Percentiles rank a stretch among this genome's conserved stretches.
Conservation (phyloP, 2,329 filamentous ascomycete genomes). For the Lasiodiplodia theobromae region DNA sequence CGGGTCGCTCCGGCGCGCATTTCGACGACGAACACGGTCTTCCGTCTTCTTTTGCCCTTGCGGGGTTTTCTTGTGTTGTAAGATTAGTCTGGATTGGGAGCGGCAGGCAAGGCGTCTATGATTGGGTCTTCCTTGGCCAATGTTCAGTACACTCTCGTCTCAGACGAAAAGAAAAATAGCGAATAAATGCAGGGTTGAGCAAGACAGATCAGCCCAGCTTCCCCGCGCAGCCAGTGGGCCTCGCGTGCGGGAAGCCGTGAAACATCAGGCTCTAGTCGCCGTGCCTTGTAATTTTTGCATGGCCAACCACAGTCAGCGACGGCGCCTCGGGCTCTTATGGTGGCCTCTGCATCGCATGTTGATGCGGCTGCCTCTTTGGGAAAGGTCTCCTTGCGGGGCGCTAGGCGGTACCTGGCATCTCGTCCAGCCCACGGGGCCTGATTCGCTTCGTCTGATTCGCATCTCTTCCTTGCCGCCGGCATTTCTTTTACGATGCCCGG, state of each 20-base stretch:
- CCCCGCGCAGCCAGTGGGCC: not conserved
- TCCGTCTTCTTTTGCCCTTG: conserved; percentile 13
- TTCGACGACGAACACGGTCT: conserved; percentile 27
- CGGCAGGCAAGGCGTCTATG: conserved; percentile 20
- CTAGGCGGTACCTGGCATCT: conserved; percentile 25
- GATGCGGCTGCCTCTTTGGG: conserved; percentile 18
- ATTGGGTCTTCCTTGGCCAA: conserved; percentile 2
- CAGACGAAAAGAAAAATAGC: conserved; percentile 9
- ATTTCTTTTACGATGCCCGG: not conserved
- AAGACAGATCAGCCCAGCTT: not conserved
- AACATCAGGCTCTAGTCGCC: conserved; percentile 8
- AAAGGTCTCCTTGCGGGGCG: conserved; percentile 14
- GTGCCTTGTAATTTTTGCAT: not conserved
- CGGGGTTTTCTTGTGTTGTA: conserved; percentile 14
- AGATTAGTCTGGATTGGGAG: conserved; percentile 20
- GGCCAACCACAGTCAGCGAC: not conserved
- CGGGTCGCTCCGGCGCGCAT: conserved; percentile 14
- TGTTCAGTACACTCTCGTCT: conserved; percentile 11
- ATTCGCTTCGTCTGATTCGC: conserved; percentile 14
- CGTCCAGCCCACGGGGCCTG: not conserved
- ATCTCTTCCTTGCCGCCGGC: conserved; percentile 2
- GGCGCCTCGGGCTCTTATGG: not conserved
- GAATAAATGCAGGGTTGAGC: not conserved
- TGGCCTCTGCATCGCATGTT: conserved; percentile 1
- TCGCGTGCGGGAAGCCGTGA: conserved; percentile 9